These are phyloP conservation scores for Plasmodium chabaudi DNA, from an alignment of 169 alveolate genomes.

Conservation along the genomic window DNA sequence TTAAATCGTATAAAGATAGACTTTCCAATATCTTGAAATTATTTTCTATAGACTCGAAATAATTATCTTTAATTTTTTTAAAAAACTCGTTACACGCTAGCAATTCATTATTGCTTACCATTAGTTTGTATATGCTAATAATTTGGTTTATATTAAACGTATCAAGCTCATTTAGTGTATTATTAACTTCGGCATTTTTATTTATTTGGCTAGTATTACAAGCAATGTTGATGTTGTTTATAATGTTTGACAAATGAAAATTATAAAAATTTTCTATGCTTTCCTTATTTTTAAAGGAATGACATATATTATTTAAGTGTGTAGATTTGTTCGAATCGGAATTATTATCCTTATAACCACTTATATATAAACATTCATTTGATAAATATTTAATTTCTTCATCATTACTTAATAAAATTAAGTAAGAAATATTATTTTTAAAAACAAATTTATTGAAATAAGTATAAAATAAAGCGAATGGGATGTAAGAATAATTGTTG, in stretches of 20 bases:
- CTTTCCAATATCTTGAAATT: constrained; percentile 20
- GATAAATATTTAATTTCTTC: constrained; percentile 66
- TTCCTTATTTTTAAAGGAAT: not conserved
- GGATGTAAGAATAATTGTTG: constrained; percentile 57
- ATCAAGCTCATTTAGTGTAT: not conserved
- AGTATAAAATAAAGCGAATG: constrained; percentile 52
- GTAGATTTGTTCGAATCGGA: too few relatives aligned
- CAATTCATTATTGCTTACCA: constrained; percentile 34
- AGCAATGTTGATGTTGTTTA: not conserved
- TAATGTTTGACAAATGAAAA: not conserved
- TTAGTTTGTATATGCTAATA: constrained; percentile 53
- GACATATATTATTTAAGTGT: too few relatives aligned
- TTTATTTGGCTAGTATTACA: not conserved
- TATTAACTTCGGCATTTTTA: not conserved
- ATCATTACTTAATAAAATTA: constrained; percentile 41
- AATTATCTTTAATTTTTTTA: constrained; percentile 58
- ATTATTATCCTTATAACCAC: not conserved
- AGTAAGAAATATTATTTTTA: constrained; percentile 47
- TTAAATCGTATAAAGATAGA: constrained; percentile 52
- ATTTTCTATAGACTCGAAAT: constrained; percentile 39
- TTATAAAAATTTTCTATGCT: not conserved
- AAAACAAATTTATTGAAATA: constrained; percentile 39
- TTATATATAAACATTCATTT: not conserved
- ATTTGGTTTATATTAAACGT: constrained; percentile 18
- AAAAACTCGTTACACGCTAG: constrained; percentile 7